Evolutionary conservation across 2,329 filamentous ascomycete species (phyloP).

Genomic region (Purpureocillium lavendulum): DNA sequence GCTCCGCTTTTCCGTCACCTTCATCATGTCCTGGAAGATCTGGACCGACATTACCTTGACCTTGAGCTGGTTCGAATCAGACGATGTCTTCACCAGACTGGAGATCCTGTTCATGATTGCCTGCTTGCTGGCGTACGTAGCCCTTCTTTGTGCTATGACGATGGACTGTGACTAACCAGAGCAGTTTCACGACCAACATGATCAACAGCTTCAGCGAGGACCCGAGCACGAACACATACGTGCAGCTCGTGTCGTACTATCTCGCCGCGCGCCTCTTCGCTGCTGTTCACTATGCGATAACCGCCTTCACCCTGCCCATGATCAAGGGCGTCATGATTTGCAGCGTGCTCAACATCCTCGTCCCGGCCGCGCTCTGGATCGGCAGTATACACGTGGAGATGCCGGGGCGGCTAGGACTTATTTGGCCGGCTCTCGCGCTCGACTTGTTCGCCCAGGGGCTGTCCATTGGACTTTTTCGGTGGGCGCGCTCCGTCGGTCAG

Average conservation of each 20-base stretch:
- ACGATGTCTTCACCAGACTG: constrained; percentile 50
- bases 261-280: constrained; percentile 48
- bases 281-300: constrained; percentile 36
- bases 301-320: constrained; percentile 44
- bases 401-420: constrained; percentile 44
- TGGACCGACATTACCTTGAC: constrained; percentile 51
- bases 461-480: constrained; percentile 31
- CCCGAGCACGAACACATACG: constrained; percentile 39
- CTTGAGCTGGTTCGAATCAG: constrained; percentile 51
- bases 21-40: constrained; percentile 56
- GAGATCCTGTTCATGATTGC: constrained; percentile 53
- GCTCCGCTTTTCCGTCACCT: constrained; percentile 52
- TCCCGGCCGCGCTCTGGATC: constrained; percentile 50
- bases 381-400: constrained; percentile 47
- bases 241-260: constrained; percentile 52
- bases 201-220: constrained; percentile 41
- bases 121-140: constrained; percentile 44
- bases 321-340: constrained; percentile 46
- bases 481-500: constrained; percentile 10
- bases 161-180: background rate
- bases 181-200: constrained; percentile 53
- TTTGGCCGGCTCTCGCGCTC: constrained; percentile 46
- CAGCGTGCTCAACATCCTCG: constrained; percentile 31
- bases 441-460: constrained; percentile 41
- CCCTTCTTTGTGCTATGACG: background rate